Evolutionary conservation across 495 filamentous ascomycete genomes (phyloP).

Genomic region (Neurospora sublineolata): DNA sequence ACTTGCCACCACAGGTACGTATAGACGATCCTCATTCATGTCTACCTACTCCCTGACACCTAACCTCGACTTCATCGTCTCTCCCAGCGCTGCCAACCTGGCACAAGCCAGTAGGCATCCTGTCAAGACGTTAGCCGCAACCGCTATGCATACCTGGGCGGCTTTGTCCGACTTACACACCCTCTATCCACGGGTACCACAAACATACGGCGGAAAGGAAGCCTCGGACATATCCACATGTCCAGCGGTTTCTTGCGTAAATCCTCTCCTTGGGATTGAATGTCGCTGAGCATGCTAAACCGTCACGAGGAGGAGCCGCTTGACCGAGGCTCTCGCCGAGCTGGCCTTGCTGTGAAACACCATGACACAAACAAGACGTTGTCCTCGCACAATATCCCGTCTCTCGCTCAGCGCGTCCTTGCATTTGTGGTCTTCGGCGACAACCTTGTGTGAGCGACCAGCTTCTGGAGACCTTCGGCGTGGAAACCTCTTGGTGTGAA

Average conservation of each 20-base stretch:
- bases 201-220: not conserved
- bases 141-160: not conserved
- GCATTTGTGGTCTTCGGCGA: slow-evolving; percentile 7
- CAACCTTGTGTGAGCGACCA: slow-evolving; percentile 6
- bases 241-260: not conserved
- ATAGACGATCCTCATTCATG: not conserved
- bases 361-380: slow-evolving; percentile 6
- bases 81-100: not conserved
- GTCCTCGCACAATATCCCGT: slow-evolving; percentile 2
- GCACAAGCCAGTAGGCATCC: not conserved
- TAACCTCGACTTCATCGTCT: not conserved
- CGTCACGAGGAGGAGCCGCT: slow-evolving; percentile 7
- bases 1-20: not conserved
- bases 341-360: not conserved
- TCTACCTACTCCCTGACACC: not conserved
- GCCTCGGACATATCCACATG: not conserved
- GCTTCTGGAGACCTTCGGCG: slow-evolving; percentile 11
- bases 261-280: not conserved
- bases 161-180: not conserved
- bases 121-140: slow-evolving; percentile 4
- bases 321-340: slow-evolving; percentile 2
- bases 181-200: not conserved
- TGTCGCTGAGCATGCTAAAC: slow-evolving; percentile 3
- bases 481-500: slow-evolving; percentile 9
- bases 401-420: slow-evolving; percentile 6